Evolutionary conservation across 129 eudicot species (phyloP).

Genomic region (Lonicera japonica): DNA sequence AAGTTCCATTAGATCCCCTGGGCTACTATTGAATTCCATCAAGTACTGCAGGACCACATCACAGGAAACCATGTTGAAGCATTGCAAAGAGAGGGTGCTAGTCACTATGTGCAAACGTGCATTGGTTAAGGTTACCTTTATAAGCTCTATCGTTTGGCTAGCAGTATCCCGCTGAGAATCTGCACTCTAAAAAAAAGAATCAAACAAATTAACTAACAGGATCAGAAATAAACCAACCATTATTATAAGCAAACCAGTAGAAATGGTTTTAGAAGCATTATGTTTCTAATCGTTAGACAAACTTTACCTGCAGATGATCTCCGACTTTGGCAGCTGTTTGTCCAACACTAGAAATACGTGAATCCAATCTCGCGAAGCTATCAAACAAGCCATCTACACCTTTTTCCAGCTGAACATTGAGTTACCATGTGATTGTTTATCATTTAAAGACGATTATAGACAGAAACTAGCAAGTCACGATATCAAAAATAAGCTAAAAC

Average conservation of each 20-base stretch:
- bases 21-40: constrained; percentile 98
- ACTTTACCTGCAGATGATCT: constrained; percentile 92
- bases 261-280: not conserved
- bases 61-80: constrained; percentile 12
- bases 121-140: constrained; percentile 53
- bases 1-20: constrained; percentile 96
- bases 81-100: not conserved
- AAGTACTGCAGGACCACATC: constrained; percentile 55
- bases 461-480: not conserved
- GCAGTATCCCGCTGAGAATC: constrained; percentile 99
- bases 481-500: not conserved
- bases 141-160: constrained; percentile 93
- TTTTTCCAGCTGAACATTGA: constrained; percentile 67
- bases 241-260: too few relatives aligned
- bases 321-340: constrained; percentile 99
- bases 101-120: not conserved
- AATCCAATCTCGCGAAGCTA: constrained; percentile 92
- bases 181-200: constrained; percentile 73
- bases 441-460: not conserved
- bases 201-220: constrained; percentile 12
- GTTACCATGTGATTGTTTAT: not conserved
- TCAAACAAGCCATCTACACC: constrained; percentile 98
- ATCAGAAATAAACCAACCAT: constrained; percentile 2
- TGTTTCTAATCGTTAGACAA: constrained; percentile 3
- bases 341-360: constrained; percentile 98